Percentiles rank a stretch among this genome's conserved stretches.
Conservation (phyloP, 495 filamentous ascomycete genomes). For the Penicillium flavigenum region DNA sequence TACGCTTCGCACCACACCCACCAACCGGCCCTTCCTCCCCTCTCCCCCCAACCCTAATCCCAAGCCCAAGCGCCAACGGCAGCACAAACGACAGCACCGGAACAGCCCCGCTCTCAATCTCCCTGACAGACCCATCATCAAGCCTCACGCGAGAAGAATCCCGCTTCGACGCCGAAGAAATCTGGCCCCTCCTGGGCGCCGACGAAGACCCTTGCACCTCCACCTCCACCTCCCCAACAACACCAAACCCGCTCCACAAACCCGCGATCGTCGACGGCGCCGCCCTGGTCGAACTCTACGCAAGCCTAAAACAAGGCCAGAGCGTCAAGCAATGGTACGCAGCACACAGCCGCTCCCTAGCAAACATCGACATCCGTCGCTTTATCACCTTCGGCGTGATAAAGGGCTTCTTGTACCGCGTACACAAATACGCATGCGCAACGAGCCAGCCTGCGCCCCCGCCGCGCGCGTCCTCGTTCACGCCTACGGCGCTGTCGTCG, state of each 20-base stretch:
- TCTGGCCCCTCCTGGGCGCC: constrained; percentile 44
- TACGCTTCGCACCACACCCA: constrained; percentile 39
- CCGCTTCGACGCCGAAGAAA: constrained; percentile 40
- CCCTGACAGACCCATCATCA: constrained; percentile 21
- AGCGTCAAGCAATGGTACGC: constrained; percentile 80
- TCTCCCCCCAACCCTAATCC: constrained; percentile 13
- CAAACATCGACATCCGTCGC: constrained; percentile 78
- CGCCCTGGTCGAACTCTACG: constrained; percentile 63
- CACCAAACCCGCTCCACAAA: constrained; percentile 3
- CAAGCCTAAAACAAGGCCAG: constrained; percentile 71
- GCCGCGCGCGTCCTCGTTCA: constrained; percentile 26
- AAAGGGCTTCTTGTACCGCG: constrained; percentile 90
- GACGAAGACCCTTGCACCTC: constrained; percentile 13
- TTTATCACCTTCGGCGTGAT: constrained; percentile 95
- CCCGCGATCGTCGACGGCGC: constrained; percentile 38
- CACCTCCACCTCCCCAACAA: constrained; percentile 7
- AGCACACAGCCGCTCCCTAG: constrained; percentile 63
- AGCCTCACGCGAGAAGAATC: constrained; percentile 26
- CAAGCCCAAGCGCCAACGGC: constrained; percentile 12
- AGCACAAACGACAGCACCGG: constrained; percentile 13
- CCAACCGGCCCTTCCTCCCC: constrained; percentile 27
- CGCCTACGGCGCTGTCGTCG: constrained; percentile 35
- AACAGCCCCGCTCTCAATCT: constrained; percentile 18
- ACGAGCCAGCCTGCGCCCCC: constrained; percentile 43
- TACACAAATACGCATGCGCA: constrained; percentile 83